Base-by-base conservation (phyloP, 371 early-diverging fungal species). In the Mortierella sp. region DNA sequence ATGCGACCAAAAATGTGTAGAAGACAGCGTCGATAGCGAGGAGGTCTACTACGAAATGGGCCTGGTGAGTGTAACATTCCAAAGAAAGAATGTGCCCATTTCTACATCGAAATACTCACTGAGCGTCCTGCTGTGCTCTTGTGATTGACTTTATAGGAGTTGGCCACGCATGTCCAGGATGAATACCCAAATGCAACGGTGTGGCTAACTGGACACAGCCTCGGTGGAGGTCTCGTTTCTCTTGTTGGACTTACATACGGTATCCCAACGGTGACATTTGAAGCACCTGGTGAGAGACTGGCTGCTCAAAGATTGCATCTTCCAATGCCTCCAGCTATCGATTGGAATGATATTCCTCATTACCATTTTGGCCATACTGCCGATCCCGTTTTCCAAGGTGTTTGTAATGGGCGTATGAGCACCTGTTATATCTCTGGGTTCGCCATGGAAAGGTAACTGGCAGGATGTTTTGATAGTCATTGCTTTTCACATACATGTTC, bases 371-470 rank as follows among this genome's bases (percentile, higher is more conserved):
- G 96, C 2, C 94, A 97, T 78, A 90, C 87, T 3, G 91, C 92
- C 7, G 98, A 98, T 81, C 98, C 98, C 8, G 88, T 98, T 24
- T 97, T 88, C 82, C 82, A 91, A 67, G 98, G 98, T 41, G 86
- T 84, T 23, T 98, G 97, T 72, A 89, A 85, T 16, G 71, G 96
- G 3, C 86, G 88, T 5, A 66, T 82, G 0, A 90, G 90, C 45
- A 76, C 84, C 56, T 98, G 98, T 71, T 97, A 93, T 82, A 89
- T 88, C 64, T 91, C 85, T 24, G 97, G 95, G 6, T 98, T 93
- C 80, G 97, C 96, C 16, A 82, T 97, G 81, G 96, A 96, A 69
- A 83, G 69, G 83, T 84, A 79, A 65, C 19, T 21, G 19, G 21
- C 8, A 30, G 30, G 26, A 21, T 21, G 6, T 48, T 19, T n/a